Conservation (phyloP, 352 stramenopile genomes). For the Phytophthora hibernalis region DNA sequence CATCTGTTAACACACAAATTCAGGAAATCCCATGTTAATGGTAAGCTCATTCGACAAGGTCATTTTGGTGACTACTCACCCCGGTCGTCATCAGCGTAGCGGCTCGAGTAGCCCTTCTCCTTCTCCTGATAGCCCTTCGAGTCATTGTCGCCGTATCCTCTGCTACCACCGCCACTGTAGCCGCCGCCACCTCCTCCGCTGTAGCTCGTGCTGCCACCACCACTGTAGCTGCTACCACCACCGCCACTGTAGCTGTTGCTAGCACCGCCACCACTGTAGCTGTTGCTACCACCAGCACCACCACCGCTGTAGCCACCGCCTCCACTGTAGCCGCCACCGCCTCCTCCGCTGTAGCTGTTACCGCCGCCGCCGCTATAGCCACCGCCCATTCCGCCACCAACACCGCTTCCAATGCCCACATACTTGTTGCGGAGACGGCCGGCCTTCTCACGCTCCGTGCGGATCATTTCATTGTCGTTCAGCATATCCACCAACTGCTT, state of each 20-base stretch:
- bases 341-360: conserved; percentile 42
- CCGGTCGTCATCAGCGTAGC: conserved; percentile 69
- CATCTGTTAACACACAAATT: conserved; percentile 39
- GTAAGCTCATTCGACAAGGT: background rate
- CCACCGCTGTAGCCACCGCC: conserved; percentile 40
- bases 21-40: background rate
- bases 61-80: conserved; percentile 17
- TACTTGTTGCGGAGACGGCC: conserved; percentile 89
- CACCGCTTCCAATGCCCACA: conserved; percentile 78
- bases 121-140: conserved; percentile 63
- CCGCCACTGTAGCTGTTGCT: conserved; percentile 46
- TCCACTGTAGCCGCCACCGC: conserved; percentile 46
- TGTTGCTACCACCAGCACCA: conserved; percentile 39
- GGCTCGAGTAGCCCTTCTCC: conserved; percentile 76
- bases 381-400: conserved; percentile 48
- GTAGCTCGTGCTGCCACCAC: conserved; percentile 44
- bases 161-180: conserved; percentile 42
- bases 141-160: conserved; percentile 51
- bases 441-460: conserved; percentile 88
- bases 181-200: conserved; percentile 48
- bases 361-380: conserved; percentile 39
- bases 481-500: conserved; percentile 90
- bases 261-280: conserved; percentile 51
- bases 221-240: conserved; percentile 31
- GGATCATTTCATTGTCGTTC: conserved; percentile 91